Conservation (phyloP, 441 rosid genomes). For the Pelargonium citronellum region DNA sequence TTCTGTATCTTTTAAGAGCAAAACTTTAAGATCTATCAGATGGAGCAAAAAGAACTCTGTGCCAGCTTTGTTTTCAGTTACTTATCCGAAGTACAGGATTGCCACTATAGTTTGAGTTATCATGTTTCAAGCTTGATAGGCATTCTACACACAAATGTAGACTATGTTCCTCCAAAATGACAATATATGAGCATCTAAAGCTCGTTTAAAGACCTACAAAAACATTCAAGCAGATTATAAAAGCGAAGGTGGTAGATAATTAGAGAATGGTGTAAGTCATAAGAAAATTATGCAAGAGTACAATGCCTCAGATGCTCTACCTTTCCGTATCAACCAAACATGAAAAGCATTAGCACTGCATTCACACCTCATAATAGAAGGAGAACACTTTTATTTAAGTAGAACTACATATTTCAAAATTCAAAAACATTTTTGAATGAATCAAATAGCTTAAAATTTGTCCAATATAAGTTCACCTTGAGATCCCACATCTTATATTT, state of each 20-base stretch:
- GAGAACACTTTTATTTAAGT: no score
- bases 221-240: neutral
- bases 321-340: no score
- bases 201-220: neutral
- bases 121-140: neutral
- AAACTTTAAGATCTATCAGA: neutral
- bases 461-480: no score
- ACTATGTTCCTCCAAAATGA: neutral
- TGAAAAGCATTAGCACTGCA: no score
- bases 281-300: no score
- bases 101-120: neutral
- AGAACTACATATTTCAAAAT: neutral
- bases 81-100: neutral
- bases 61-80: neutral
- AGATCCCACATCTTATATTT: neutral
- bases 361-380: no score
- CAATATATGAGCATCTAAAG: neutral
- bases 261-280: no score
- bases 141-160: neutral
- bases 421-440: no score
- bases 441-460: no score
- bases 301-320: no score
- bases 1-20: slow-evolving; percentile 14
- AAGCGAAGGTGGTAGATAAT: neutral
- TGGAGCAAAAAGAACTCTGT: neutral